A percentile compares a stretch with the other conserved stretches of the same genome.
phyloP scores from a whole-genome alignment of 2,329 filamentous ascomycete species.

The Cladophialophora exuberans region DNA sequence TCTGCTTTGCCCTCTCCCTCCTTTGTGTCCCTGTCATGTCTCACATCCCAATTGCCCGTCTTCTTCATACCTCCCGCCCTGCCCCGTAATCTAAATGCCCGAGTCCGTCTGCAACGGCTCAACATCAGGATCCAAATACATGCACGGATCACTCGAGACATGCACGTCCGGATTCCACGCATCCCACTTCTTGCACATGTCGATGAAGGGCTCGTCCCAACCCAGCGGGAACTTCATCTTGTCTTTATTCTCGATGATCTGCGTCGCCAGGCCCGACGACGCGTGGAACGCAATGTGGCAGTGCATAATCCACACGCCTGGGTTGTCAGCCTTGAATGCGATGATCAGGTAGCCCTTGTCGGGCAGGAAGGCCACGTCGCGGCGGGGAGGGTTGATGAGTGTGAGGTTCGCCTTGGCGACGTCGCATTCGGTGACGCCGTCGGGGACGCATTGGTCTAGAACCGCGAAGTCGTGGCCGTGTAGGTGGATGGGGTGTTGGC shows the following conservation, averaged over 20 bases:
- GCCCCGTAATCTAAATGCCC: neutral
- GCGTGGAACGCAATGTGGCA: constrained; percentile 82
- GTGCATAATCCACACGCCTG: constrained; percentile 70
- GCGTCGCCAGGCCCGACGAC: constrained; percentile 61
- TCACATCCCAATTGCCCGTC: no score
- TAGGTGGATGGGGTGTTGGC: constrained; percentile 65
- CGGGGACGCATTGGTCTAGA: constrained; percentile 55
- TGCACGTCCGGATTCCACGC: neutral
- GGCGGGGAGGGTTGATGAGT: constrained; percentile 59
- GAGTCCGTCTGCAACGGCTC: constrained; percentile 1
- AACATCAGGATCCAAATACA: neutral
- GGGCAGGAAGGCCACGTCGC: constrained; percentile 69
- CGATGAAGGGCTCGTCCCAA: neutral
- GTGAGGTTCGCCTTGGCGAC: constrained; percentile 42
- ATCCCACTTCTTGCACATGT: constrained; percentile 8
- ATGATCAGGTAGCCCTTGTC: constrained; percentile 70
- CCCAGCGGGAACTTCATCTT: neutral
- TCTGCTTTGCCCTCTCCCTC: no score
- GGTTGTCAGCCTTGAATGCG: constrained; percentile 48
- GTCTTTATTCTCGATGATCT: constrained; percentile 51
- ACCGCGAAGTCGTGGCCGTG: constrained; percentile 71
- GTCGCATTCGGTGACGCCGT: constrained; percentile 52
- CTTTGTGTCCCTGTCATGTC: no score
- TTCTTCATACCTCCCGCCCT: no score
- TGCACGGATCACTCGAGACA: neutral